phyloP scores from a whole-genome alignment of 2,329 filamentous ascomycete genomes.

The Ceratocystis papillata region DNA sequence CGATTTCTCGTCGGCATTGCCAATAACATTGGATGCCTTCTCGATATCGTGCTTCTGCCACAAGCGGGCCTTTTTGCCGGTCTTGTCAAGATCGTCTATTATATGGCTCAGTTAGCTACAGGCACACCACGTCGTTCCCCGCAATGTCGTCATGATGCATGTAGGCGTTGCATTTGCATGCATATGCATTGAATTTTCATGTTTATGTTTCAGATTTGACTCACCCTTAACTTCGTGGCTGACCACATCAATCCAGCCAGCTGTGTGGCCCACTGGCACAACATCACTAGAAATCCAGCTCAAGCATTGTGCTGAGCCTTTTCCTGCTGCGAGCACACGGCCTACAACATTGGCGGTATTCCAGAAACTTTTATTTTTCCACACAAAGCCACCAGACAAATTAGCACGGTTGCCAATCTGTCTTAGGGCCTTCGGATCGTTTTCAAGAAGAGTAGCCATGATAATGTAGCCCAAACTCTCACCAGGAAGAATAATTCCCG shows the following conservation, averaged over 20 bases:
- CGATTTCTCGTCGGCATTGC: conserved; percentile 43
- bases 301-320: conserved; percentile 54
- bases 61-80: conserved; percentile 47
- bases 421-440: conserved; percentile 49
- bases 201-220: conserved; percentile 25
- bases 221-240: conserved; percentile 44
- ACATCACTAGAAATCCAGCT: conserved; percentile 57
- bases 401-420: conserved; percentile 51
- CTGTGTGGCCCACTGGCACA: conserved; percentile 39
- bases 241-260: conserved; percentile 51
- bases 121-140: neutral
- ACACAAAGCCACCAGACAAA: conserved; percentile 54
- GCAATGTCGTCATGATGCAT: conserved; percentile 7
- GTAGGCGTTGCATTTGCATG: neutral
- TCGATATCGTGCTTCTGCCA: conserved; percentile 52
- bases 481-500: conserved; percentile 53
- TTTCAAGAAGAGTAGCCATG: conserved; percentile 56
- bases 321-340: conserved; percentile 51
- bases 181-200: neutral
- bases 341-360: conserved; percentile 56
- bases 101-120: conserved; percentile 9
- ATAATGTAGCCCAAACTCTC: conserved; percentile 52
- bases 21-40: conserved; percentile 49
- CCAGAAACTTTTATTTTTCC: conserved; percentile 56
- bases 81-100: conserved; percentile 40